phyloP scores from a whole-genome alignment of 106 monocot species.

The Dioscorea dumetorum region DNA sequence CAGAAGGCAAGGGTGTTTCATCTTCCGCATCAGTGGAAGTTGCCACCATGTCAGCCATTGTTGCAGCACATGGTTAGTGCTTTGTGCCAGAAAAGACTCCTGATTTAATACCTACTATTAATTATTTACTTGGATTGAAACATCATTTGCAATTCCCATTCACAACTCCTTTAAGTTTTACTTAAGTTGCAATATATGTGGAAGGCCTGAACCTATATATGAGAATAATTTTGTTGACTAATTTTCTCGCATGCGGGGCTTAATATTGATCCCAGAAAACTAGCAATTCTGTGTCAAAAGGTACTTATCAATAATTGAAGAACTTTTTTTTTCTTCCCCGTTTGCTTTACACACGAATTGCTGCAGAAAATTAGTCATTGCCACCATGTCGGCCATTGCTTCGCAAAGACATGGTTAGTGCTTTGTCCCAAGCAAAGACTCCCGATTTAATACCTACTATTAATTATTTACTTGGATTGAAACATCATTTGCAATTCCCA shows the following conservation, averaged over 20 bases:
- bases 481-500: no score
- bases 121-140: neutral
- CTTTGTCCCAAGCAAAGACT: no score
- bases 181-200: no score
- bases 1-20: slow-evolving; percentile 98
- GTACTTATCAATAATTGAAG: slow-evolving; percentile 8
- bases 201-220: neutral
- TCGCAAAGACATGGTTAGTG: no score
- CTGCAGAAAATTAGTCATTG: no score
- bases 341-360: no score
- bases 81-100: neutral
- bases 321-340: no score
- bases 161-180: no score
- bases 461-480: no score
- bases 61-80: slow-evolving; percentile 80
- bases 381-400: no score
- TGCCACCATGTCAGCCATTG: slow-evolving; percentile 91
- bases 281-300: slow-evolving; percentile 97
- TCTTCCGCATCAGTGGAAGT: slow-evolving; percentile 97
- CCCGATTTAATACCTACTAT: no score
- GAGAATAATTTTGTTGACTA: slow-evolving; percentile 1
- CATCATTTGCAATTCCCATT: no score
- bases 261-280: slow-evolving; percentile 70
- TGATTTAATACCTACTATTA: neutral
- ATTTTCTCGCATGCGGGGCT: slow-evolving; percentile 32